These are phyloP conservation scores for Trichocladium antarcticum DNA, from an alignment of 495 filamentous ascomycete genomes.

Conservation along the genomic window DNA sequence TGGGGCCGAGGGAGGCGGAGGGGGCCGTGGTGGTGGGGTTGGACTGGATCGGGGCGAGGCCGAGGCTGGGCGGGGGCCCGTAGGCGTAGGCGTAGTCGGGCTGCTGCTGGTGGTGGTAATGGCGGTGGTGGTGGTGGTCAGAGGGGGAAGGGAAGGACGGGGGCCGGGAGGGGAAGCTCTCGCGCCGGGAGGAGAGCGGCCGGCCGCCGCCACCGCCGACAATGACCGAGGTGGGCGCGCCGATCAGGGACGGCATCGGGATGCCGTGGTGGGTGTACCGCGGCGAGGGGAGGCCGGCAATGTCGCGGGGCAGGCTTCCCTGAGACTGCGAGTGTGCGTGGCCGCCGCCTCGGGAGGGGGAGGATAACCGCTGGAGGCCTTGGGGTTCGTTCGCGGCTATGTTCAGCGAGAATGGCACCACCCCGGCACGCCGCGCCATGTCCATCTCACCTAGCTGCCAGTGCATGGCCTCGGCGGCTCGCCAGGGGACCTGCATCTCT, in stretches of 20 bases:
- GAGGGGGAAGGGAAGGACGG: conserved; percentile 12
- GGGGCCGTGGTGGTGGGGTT: conserved; percentile 14
- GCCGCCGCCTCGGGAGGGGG: conserved; percentile 24
- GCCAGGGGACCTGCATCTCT: conserved; percentile 95
- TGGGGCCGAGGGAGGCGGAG: conserved; percentile 6
- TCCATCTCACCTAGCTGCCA: conserved; percentile 91
- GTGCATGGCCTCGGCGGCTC: conserved; percentile 93
- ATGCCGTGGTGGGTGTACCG: conserved; percentile 26
- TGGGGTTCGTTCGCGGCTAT: conserved; percentile 48
- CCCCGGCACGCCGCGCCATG: conserved; percentile 82
- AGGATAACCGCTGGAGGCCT: conserved; percentile 20
- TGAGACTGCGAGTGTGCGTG: conserved; percentile 41
- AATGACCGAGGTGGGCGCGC: neutral
- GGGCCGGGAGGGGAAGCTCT: conserved; percentile 34
- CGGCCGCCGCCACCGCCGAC: conserved; percentile 2
- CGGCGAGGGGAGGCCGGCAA: conserved; percentile 24
- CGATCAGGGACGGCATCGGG: conserved; percentile 15
- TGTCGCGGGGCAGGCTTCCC: conserved; percentile 32
- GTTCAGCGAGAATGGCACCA: conserved; percentile 64
- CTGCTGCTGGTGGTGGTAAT: conserved; percentile 7
- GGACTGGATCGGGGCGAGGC: conserved; percentile 36
- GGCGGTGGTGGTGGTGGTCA: neutral
- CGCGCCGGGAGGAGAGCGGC: conserved; percentile 31
- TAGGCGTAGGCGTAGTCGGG: conserved; percentile 25
- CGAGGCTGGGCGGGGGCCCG: conserved; percentile 18